Evolutionary conservation across 2,329 filamentous ascomycete genomes (phyloP), one percentile per base, ranked within the genome.

Genomic region (Cercospora sojina): DNA sequence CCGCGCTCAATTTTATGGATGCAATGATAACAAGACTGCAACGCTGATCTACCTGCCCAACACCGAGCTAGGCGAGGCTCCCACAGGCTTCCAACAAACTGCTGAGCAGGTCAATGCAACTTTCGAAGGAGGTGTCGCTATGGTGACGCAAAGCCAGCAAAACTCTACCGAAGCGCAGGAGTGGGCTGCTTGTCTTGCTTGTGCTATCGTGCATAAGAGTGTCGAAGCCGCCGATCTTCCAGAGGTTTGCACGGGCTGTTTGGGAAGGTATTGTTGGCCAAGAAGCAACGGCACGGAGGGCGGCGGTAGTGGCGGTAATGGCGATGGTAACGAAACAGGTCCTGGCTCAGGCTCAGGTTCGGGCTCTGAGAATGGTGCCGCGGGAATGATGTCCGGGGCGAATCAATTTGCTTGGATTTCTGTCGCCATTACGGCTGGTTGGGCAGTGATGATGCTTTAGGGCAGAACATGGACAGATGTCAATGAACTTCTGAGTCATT

Each of bases 251-350:
- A 57, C 20, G 20, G 47, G n/a, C 3, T 69, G 64, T 55, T 20
- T 69, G 25, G 61, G 62, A 9, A 67, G 29, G 41, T 69, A 69
- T 56, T 69, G 67, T 31, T 69, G 67, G 67, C 64, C 64, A n/a
- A 32, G 43, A 8, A 38, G 51, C 16, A 57, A 49, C 5, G 59
- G 8, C 0, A 61, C 59, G 1, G 31, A 35, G 10, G 29, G 29
- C 29, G 53, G 53, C 27, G 53, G 53, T 9, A 57, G 31, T 57
- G 31, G 53, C 4, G 53, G 53, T 23, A n/a, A 35, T 32, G 53
- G 53, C 29, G 10, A 6, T 16, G 53, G 53, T 3, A 9, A n/a
- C 31, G 51, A 23, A 18, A 55, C 20, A 9, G 51, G n/a, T n/a
- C 32, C 53, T 32, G 53, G 53, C 12, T 31, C 53, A 2, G 47